Percentiles rank a stretch among this genome's conserved stretches.
These are phyloP conservation scores for Ochetophila trinervis DNA, from an alignment of 306 rosid species.

Conservation along the genomic window DNA sequence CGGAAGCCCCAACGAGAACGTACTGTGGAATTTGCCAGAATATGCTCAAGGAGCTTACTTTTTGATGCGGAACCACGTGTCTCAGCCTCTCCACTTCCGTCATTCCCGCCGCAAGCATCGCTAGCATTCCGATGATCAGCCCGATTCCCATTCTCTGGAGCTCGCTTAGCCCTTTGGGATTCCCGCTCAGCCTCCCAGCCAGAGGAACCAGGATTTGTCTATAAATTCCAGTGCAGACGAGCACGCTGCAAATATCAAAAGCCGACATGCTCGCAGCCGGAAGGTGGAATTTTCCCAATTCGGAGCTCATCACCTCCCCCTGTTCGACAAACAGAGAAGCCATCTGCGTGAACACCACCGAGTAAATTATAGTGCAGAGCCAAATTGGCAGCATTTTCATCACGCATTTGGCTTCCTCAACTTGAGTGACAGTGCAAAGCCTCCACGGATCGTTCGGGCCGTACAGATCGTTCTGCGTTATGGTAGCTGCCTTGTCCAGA, in stretches of 20 bases:
- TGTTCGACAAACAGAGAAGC: constrained; percentile 79
- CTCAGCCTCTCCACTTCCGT: constrained; percentile 53
- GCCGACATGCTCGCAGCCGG: constrained; percentile 82
- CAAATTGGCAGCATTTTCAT: constrained; percentile 67
- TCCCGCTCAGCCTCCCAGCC: constrained; percentile 34
- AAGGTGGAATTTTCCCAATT: constrained; percentile 37
- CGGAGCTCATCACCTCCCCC: constrained; percentile 64
- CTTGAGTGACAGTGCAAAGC: constrained; percentile 66
- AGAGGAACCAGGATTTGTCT: constrained; percentile 50
- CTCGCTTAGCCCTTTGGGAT: constrained; percentile 49
- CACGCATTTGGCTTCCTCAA: constrained; percentile 75
- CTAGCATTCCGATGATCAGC: constrained; percentile 48
- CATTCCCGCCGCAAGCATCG: constrained; percentile 66
- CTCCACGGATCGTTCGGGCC: constrained; percentile 44
- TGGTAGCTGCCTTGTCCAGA: constrained; percentile 39
- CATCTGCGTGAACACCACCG: constrained; percentile 77
- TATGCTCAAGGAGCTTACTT: constrained; percentile 54
- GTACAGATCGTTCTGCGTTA: constrained; percentile 18
- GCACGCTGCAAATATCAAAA: constrained; percentile 61
- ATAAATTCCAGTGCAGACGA: constrained; percentile 49
- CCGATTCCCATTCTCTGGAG: constrained; percentile 77
- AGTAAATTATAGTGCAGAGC: constrained; percentile 77
- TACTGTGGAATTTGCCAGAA: constrained; percentile 80
- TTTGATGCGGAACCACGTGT: constrained; percentile 29
- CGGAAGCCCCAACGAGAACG: constrained; percentile 62